Conservation (phyloP, 768 basidiomycete genomes). For the Ramaria sp. region DNA sequence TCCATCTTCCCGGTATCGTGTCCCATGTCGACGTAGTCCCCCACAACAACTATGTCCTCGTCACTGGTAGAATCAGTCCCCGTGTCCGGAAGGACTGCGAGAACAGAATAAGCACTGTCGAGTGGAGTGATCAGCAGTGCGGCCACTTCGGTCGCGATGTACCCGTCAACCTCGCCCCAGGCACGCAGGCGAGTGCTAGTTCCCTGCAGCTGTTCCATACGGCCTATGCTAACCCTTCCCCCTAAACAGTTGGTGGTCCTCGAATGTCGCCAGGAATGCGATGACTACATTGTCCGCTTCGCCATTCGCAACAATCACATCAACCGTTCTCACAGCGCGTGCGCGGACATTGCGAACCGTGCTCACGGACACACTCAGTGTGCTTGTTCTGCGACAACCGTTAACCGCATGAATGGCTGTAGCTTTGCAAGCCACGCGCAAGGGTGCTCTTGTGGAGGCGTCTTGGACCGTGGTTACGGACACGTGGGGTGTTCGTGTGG, state of each 20-base stretch:
- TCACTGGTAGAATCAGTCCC: neutral
- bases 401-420: too few species aligned
- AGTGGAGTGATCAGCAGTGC: conserved; percentile 1
- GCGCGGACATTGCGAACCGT: too few species aligned
- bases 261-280: neutral
- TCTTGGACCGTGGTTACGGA: too few species aligned
- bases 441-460: too few species aligned
- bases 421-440: too few species aligned
- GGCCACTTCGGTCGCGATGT: conserved; percentile 1
- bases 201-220: neutral
- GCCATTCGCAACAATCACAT: neutral
- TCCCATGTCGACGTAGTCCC: neutral
- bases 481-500: too few species aligned
- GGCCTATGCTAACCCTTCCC: neutral
- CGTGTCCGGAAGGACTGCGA: neutral
- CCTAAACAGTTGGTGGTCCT: neutral
- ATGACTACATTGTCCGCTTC: conserved; percentile 2
- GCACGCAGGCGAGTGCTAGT: neutral
- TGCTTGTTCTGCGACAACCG: too few species aligned
- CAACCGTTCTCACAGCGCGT: too few species aligned
- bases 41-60: neutral
- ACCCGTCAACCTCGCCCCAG: neutral
- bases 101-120: neutral
- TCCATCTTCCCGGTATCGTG: conserved; percentile 1
- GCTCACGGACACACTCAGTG: too few species aligned